These are phyloP conservation scores for Stephania cephalantha DNA, from an alignment of 164 flowering plant species.

Conservation along the genomic window DNA sequence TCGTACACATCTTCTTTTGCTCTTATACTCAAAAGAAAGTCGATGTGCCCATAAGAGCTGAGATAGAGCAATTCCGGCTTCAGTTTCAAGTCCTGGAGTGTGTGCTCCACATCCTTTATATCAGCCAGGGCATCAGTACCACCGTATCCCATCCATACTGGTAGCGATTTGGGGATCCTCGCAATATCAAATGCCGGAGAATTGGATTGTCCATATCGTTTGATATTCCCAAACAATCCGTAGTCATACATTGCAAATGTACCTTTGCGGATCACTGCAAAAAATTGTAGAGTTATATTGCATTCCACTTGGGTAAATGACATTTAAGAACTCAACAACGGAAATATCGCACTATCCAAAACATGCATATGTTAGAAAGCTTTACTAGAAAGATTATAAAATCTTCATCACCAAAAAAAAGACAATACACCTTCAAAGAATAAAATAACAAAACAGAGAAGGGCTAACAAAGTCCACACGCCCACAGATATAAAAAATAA, in stretches of 20 bases:
- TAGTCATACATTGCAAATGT: conserved; percentile 83
- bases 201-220: conserved; percentile 41
- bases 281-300: not conserved
- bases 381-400: not conserved
- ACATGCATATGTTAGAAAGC: not conserved
- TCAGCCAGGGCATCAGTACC: conserved; percentile 82
- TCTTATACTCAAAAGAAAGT: conserved; percentile 54
- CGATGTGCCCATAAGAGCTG: conserved; percentile 78
- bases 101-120: conserved; percentile 58
- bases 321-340: not conserved
- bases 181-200: conserved; percentile 70
- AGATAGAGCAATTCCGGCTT: conserved; percentile 68
- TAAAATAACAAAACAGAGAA: too few species aligned
- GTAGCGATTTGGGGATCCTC: conserved; percentile 63
- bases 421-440: too few species aligned
- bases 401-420: too few species aligned
- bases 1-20: conserved; percentile 66
- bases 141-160: conserved; percentile 91
- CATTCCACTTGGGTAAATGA: not conserved
- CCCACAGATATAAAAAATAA: too few species aligned
- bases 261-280: conserved; percentile 85
- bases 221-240: conserved; percentile 61
- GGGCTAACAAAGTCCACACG: too few species aligned
- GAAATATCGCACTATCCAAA: not conserved
- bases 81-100: conserved; percentile 50